phyloP scores from a whole-genome alignment of 1,139 yeast genomes.

The Suhomyces taliae region DNA sequence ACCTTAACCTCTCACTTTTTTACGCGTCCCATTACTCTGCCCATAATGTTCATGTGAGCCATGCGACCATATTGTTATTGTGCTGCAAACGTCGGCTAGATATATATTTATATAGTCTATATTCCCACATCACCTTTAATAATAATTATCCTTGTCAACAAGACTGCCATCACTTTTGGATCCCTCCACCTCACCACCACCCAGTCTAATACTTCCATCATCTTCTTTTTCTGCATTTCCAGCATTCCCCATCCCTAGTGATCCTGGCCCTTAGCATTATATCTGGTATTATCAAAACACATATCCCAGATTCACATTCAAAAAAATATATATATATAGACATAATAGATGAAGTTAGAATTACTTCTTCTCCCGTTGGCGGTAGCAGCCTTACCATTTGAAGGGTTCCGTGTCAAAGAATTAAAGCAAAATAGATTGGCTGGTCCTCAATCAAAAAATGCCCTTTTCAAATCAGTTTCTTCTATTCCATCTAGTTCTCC shows the following conservation, averaged over 20 bases:
- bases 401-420: background rate
- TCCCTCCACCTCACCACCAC: too few species aligned
- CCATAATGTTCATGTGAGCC: background rate
- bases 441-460: background rate
- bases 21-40: background rate
- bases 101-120: background rate
- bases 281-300: too few species aligned
- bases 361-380: background rate
- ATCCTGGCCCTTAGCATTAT: too few species aligned
- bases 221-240: too few species aligned
- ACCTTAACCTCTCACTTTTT: background rate
- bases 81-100: background rate
- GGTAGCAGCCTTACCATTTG: background rate
- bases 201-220: too few species aligned
- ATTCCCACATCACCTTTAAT: too few species aligned
- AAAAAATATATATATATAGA: too few species aligned
- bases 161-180: too few species aligned
- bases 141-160: too few species aligned
- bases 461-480: background rate
- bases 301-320: too few species aligned
- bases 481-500: slow-evolving; percentile 16
- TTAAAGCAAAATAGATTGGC: background rate
- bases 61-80: background rate
- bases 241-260: too few species aligned
- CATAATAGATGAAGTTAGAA: background rate